Conservation (phyloP, 1,284 basidiomycete genomes). For the Rhodotorula sp. region DNA sequence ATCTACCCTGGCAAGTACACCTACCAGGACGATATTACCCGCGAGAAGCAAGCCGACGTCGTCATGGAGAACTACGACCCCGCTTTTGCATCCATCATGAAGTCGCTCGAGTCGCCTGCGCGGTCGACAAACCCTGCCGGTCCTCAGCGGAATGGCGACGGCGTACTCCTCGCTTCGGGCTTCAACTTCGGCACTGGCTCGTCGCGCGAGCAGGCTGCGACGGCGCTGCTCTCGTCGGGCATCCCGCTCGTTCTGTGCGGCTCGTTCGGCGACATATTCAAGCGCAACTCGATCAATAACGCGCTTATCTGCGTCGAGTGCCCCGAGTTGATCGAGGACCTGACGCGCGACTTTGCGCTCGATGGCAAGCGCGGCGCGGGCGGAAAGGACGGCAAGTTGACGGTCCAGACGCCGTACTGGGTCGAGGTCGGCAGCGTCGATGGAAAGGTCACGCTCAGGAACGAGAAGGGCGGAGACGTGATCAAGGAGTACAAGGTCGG, state of each 20-base stretch:
- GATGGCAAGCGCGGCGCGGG: constrained; percentile 73
- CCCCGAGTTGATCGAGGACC: constrained; percentile 80
- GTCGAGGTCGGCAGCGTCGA: constrained; percentile 68
- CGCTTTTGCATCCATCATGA: constrained; percentile 72
- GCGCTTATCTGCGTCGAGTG: constrained; percentile 93
- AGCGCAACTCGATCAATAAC: constrained; percentile 98
- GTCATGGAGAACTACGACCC: constrained; percentile 99
- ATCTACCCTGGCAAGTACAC: constrained; percentile 99
- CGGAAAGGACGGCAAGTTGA: constrained; percentile 72
- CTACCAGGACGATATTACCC: constrained; percentile 98
- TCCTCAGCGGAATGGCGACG: constrained; percentile 51
- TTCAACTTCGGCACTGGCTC: constrained; percentile 99
- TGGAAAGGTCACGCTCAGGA: constrained; percentile 58
- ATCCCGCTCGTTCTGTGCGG: constrained; percentile 91
- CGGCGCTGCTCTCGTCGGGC: constrained; percentile 90
- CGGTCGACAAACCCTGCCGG: constrained; percentile 12
- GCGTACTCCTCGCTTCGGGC: constrained; percentile 82
- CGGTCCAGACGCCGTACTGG: constrained; percentile 67
- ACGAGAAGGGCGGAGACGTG: constrained; percentile 55
- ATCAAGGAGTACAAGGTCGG: constrained; percentile 65
- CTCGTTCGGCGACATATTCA: constrained; percentile 98
- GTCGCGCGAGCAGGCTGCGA: constrained; percentile 97
- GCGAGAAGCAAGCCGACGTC: constrained; percentile 89
- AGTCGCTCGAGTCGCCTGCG: constrained; percentile 55
- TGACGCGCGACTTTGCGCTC: constrained; percentile 71